These are phyloP conservation scores for Cryptosporidium ryanae DNA, from an alignment of 169 alveolate genomes.

Conservation along the genomic window DNA sequence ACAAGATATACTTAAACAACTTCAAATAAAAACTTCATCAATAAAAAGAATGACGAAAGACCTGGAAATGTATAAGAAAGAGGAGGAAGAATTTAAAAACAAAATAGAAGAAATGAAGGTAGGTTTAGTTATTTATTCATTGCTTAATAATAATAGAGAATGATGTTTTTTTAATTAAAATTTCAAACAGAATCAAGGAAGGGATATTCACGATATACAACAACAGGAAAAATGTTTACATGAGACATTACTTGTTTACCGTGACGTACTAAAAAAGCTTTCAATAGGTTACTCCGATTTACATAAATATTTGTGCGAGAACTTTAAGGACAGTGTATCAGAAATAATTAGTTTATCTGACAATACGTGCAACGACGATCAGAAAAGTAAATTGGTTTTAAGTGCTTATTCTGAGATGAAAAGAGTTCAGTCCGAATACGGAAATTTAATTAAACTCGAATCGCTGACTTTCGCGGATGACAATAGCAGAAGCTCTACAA, in stretches of 20 bases:
- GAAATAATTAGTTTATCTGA: constrained; percentile 5
- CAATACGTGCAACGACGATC: constrained; percentile 9
- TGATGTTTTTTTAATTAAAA: neutral
- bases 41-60: constrained; percentile 56
- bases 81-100: constrained; percentile 52
- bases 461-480: neutral
- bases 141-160: neutral
- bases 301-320: constrained; percentile 39
- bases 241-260: constrained; percentile 66
- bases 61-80: constrained; percentile 57
- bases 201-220: constrained; percentile 55
- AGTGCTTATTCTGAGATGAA: constrained; percentile 31
- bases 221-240: constrained; percentile 73
- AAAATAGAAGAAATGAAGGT: constrained; percentile 68
- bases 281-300: constrained; percentile 36
- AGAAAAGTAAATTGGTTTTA: constrained; percentile 4
- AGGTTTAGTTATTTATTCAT: neutral
- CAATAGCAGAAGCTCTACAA: neutral
- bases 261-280: constrained; percentile 46
- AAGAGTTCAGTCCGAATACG: constrained; percentile 31
- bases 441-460: constrained; percentile 17
- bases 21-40: constrained; percentile 47
- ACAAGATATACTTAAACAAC: constrained; percentile 18
- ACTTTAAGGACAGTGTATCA: constrained; percentile 18
- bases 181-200: constrained; percentile 60